Conservation (phyloP, 495 filamentous ascomycete genomes). For the Talaromyces thailandensis region DNA sequence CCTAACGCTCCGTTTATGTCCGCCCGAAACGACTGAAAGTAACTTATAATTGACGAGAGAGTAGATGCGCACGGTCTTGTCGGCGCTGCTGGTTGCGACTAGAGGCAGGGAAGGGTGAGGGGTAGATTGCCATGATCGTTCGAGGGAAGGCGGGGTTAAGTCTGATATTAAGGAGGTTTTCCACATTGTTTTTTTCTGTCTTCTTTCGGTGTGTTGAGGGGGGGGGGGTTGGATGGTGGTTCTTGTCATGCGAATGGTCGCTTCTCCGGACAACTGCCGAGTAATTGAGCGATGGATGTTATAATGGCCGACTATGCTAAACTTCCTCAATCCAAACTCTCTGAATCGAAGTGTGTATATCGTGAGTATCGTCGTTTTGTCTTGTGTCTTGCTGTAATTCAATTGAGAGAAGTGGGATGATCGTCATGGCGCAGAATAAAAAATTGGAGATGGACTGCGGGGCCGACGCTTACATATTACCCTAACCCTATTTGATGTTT, state of each 20-base stretch:
- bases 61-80: slow-evolving; percentile 80
- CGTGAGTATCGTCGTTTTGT: background rate
- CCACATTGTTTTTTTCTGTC: slow-evolving; percentile 2
- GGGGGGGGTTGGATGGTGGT: background rate
- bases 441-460: background rate
- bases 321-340: background rate
- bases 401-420: background rate
- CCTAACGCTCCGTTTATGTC: slow-evolving; percentile 81
- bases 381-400: background rate
- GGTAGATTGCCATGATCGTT: slow-evolving; percentile 76
- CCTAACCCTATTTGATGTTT: background rate
- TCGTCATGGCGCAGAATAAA: background rate
- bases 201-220: background rate
- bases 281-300: no score
- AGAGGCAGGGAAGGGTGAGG: slow-evolving; percentile 84
- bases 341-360: background rate
- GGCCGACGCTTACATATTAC: background rate
- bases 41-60: slow-evolving; percentile 71
- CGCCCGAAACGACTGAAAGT: slow-evolving; percentile 71
- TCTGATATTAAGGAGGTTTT: slow-evolving; percentile 20
- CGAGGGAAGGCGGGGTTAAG: slow-evolving; percentile 51
- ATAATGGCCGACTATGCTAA: background rate
- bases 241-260: background rate
- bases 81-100: slow-evolving; percentile 77
- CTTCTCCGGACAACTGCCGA: background rate